Base-by-base conservation (phyloP, 345 rosid genomes). In the Eucalyptus erythrocorys region DNA sequence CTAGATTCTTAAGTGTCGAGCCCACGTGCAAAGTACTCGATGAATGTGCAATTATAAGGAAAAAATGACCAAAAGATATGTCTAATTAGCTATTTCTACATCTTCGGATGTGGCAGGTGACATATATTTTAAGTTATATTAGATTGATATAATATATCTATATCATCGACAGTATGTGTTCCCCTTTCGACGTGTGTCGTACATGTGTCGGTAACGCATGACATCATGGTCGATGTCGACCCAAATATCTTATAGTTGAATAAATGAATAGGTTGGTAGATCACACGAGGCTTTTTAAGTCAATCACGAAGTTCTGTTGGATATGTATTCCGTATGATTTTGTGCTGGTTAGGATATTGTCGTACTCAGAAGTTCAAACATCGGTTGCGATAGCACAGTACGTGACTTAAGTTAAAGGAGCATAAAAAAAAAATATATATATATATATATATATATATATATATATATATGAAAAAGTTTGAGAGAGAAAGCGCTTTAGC, bases 381-480 rank as follows among this genome's bases (percentile, higher is more conserved):
- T 55, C 30, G 30, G 61, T 55, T 8, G 61, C 61, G 24, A 55
- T 55, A 12, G 27, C 61, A 55, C 30, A 2, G 13, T 8, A 55
- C 30, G 5, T 21, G 61, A 55, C 27, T 19, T 22, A 22, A 24
- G 27, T 55, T 55, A 22, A 22, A 55, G 61, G 61, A 55, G 61
- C 30, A 4, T 24, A 8, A 55, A 8, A 55, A 17, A 55, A 55
- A 55, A 22, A 1, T 7, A 21, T 24, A n/a, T n/a, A n/a, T n/a
- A n/a, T n/a, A n/a, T n/a, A n/a, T n/a, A n/a, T n/a, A n/a, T n/a
- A n/a, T n/a, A n/a, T n/a, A n/a, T n/a, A n/a, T n/a, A n/a, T n/a
- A n/a, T n/a, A n/a, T n/a, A n/a, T n/a, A n/a, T 24, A 24, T 24
- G 30, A 13, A 24, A 0, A 2, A 24, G 0, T 55, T 55, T 55